phyloP scores from a whole-genome alignment of 345 rosid genomes.

The Jatropha curcas region DNA sequence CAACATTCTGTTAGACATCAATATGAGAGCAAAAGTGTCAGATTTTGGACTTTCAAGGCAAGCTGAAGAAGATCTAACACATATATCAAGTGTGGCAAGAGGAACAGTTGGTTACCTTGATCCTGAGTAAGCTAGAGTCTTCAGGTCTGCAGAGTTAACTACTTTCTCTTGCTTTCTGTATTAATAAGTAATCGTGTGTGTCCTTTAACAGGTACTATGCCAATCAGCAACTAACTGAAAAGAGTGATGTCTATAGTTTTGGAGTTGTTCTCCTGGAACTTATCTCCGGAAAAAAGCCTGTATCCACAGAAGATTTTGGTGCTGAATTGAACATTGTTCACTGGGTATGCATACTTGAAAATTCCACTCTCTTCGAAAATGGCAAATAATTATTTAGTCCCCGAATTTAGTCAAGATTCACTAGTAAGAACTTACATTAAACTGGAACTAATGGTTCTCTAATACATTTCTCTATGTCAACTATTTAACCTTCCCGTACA shows the following conservation, averaged over 20 bases:
- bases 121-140: conserved; percentile 68
- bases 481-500: too few species aligned
- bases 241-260: conserved; percentile 96
- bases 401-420: too few species aligned
- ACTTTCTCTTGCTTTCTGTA: background rate
- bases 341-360: conserved; percentile 57
- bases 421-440: too few species aligned
- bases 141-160: background rate
- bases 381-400: too few species aligned
- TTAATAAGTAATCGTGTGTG: background rate
- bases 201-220: conserved; percentile 70
- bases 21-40: conserved; percentile 95
- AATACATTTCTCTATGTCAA: too few species aligned
- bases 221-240: conserved; percentile 85
- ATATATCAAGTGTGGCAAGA: conserved; percentile 85
- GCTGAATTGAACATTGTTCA: conserved; percentile 84
- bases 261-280: conserved; percentile 96
- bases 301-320: conserved; percentile 82
- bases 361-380: conserved; percentile 2
- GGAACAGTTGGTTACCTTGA: conserved; percentile 96
- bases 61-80: conserved; percentile 90
- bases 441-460: too few species aligned
- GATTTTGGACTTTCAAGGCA: conserved; percentile 98
- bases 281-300: conserved; percentile 87
- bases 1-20: conserved; percentile 84